Base-by-base conservation (phyloP, 2,329 filamentous ascomycete species). In the Colletotrichum gloeosporioides region DNA sequence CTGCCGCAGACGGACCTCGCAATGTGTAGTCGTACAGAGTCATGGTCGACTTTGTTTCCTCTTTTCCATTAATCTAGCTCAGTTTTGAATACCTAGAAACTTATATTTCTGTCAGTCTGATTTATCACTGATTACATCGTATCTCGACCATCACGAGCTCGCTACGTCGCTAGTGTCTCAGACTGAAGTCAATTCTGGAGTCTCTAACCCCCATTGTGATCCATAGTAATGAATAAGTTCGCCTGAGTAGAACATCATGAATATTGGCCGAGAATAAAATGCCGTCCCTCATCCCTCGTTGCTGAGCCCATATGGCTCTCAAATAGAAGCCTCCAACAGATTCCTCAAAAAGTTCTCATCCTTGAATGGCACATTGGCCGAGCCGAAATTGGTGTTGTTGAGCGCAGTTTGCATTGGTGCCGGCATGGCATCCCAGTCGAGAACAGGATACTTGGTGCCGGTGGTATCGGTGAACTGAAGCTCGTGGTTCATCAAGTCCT, bases 351-450 rank as follows among this genome's bases (percentile, higher is more conserved):
- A 83, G 77, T 75, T 79, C n/a, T 62, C 70, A 6, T 83, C 79
- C 16, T 82, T 87, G 76, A 88, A 86, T 2, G 87, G 85, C 53
- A 87, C 84, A 73, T 81, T 87, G 8, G 86, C 87, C 32, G 39
- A 67, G 3, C 86, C 86, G 79, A 87, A 88, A 76, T 87, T 82
- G 6, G 84, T 81, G 32, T 82, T 81, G 44, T 79, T 75, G 6
- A 89, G 80, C 1, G 85, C 86, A 16, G 78, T 81, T 63, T 82
- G 80, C 10, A 84, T 82, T 12, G 79, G 82, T 3, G 80, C 68
- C 3, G 85, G 79, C 75, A 88, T 79, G n/a, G 77, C 80, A 77
- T 89, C 87, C 87, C 87, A 89, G 8, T 86, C 84, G 65, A 87
- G 81, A 44, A 89, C 77, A 2, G 84, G 84, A 77, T 87, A 85